Percentiles rank a stretch among this genome's conserved stretches.
phyloP scores from a whole-genome alignment of 345 rosid species.

The Eucalyptus polybractea region DNA sequence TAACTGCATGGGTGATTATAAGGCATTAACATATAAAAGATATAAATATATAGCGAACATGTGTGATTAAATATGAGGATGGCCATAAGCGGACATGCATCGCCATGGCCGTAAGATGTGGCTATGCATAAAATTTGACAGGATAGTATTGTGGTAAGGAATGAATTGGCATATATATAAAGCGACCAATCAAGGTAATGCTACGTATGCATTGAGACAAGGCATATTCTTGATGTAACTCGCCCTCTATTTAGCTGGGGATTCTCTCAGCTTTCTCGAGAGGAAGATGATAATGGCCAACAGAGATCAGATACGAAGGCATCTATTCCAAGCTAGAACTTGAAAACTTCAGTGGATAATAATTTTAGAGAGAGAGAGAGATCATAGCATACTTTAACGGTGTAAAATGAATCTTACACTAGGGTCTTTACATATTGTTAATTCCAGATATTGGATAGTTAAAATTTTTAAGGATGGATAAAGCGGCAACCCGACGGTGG shows the following conservation, averaged over 20 bases:
- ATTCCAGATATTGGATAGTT: neutral
- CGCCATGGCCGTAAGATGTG: neutral
- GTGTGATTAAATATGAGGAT: neutral
- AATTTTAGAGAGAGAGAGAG: neutral
- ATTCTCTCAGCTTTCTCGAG: neutral
- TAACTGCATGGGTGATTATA: neutral
- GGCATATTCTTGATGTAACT: neutral
- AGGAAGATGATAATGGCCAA: neutral
- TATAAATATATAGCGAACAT: neutral
- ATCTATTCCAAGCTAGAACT: neutral
- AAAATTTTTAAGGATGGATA: neutral
- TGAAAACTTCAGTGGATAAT: neutral
- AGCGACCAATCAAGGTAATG: neutral
- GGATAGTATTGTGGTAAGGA: neutral
- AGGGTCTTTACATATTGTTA: neutral
- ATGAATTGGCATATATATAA: neutral
- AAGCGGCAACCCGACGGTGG: neutral
- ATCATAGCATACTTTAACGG: neutral
- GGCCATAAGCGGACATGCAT: neutral
- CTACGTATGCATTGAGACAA: neutral
- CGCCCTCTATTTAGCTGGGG: neutral
- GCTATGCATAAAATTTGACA: neutral
- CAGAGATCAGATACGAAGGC: neutral
- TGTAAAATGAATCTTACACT: neutral
- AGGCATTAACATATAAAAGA: neutral